Evolutionary conservation across 1,139 yeast species (phyloP), one percentile per base, ranked within the genome.

Genomic region (Pneumocystis oryctolagi): DNA sequence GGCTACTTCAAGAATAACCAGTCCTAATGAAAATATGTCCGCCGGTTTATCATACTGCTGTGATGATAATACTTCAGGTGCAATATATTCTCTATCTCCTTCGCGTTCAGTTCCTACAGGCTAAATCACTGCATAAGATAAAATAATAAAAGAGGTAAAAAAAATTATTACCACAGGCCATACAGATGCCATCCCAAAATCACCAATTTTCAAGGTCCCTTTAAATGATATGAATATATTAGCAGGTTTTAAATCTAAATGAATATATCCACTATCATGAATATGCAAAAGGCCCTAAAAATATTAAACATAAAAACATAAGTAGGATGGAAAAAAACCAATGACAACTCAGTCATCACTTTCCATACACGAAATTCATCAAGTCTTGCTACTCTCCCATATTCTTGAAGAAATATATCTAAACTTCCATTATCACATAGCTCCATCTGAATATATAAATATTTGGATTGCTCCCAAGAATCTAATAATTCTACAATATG

Each of bases 351-450:
- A 9, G 65, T 62, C 60, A 66, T 70, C 57, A 94, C 90, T 75
- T 92, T 92, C 99, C 99, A 92, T 58, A 90, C 90, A 68, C 99
- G 81, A 84, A 96, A 92, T 72, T 92, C 98, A 72, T 92, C 99
- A 60, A 85, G 76, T 66, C 82, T 80, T 6, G 84, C 77, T n/a
- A 87, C 78, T 67, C 86, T 84, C 64, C 94, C 94, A 71, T 85
- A 84, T 68, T 88, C 95, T 58, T 84, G 81, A 62, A 92, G 74
- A 71, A 92, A 92, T 64, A 82, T 81, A 71, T 84, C 95, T 62
- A 92, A 75, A 32, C 92, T 87, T 1, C 98, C 98, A 71, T 92
- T 90, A 71, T 92, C 99, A 75, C 97, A 92, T 72, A 78, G 89
- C 70, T 90, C 97, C 1, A 96, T 90, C 94, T 90, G 89, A 58